These are phyloP conservation scores for Myriosclerotinia duriaeana DNA, from an alignment of 2,329 filamentous ascomycete genomes.

Conservation along the genomic window DNA sequence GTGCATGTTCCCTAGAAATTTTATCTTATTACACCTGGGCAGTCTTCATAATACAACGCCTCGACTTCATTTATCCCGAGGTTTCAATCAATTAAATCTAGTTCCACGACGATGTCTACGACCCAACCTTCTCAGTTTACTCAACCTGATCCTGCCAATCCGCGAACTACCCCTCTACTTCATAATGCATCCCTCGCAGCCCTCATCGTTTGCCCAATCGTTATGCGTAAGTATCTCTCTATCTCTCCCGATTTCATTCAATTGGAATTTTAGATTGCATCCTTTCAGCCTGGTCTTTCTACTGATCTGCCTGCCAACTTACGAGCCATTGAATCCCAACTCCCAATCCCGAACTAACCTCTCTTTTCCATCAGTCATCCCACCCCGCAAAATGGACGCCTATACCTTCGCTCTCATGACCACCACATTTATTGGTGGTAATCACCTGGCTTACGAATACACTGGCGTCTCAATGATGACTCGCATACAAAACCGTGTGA, in stretches of 20 bases:
- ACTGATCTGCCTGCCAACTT: not conserved
- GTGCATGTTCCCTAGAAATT: not conserved
- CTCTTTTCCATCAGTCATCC: slow-evolving; percentile 44
- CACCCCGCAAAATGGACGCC: slow-evolving; percentile 61
- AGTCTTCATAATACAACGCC: not conserved
- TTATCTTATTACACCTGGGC: no score
- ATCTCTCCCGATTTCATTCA: not conserved
- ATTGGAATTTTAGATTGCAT: not conserved
- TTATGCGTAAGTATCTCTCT: slow-evolving; percentile 43
- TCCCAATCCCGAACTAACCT: not conserved
- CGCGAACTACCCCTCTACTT: slow-evolving; percentile 27
- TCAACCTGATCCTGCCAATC: slow-evolving; percentile 7
- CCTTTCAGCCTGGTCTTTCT: no score
- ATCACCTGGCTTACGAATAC: slow-evolving; percentile 38
- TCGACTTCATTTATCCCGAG: not conserved
- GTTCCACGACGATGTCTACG: slow-evolving; percentile 8
- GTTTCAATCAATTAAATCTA: not conserved
- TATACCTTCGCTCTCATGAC: slow-evolving; percentile 56
- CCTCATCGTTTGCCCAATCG: slow-evolving; percentile 53
- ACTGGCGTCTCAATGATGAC: slow-evolving; percentile 36
- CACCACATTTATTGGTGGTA: slow-evolving; percentile 39
- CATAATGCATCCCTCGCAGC: slow-evolving; percentile 45
- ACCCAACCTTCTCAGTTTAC: slow-evolving; percentile 9
- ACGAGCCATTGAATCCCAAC: not conserved
- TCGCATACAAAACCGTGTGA: slow-evolving; percentile 23